phyloP scores from a whole-genome alignment of 352 stramenopile species.

The Globisporangium nagaii region DNA sequence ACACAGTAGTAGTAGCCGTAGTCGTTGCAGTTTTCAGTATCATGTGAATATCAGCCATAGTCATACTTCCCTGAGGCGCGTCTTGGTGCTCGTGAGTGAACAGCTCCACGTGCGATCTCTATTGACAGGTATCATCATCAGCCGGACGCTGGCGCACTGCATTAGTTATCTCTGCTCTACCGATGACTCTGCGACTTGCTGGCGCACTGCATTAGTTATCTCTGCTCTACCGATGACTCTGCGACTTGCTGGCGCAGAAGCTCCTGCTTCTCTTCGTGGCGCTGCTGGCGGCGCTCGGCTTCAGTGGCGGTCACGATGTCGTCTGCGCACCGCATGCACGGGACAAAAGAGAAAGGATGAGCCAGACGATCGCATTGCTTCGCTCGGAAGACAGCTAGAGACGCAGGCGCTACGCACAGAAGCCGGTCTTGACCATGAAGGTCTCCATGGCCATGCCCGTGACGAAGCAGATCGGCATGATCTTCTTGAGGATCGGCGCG shows the following conservation, averaged over 20 bases:
- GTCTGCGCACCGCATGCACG: too few species aligned
- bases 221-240: constrained; percentile 1
- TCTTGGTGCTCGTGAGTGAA: not conserved
- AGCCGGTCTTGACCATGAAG: constrained; percentile 89
- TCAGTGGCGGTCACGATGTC: constrained; percentile 79
- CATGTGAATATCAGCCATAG: constrained; percentile 2
- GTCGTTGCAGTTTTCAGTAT: too few species aligned
- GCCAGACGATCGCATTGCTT: not conserved
- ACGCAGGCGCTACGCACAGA: constrained; percentile 56
- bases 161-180: constrained; percentile 6
- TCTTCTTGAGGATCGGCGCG: constrained; percentile 71
- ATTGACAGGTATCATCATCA: too few species aligned
- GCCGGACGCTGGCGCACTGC: too few species aligned
- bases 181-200: not conserved
- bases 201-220: not conserved
- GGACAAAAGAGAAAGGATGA: not conserved
- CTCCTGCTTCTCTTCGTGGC: constrained; percentile 43
- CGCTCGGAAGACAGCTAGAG: not conserved
- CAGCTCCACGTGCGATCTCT: too few species aligned
- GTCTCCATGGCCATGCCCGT: constrained; percentile 78
- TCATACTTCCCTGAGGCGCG: not conserved
- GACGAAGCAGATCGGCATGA: constrained; percentile 82
- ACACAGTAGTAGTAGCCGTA: too few species aligned
- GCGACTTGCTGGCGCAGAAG: constrained; percentile 22
- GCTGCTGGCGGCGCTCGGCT: constrained; percentile 63